Evolutionary conservation across 768 basidiomycete species (phyloP).

Genomic region (Lactifluus hygrophoroides): DNA sequence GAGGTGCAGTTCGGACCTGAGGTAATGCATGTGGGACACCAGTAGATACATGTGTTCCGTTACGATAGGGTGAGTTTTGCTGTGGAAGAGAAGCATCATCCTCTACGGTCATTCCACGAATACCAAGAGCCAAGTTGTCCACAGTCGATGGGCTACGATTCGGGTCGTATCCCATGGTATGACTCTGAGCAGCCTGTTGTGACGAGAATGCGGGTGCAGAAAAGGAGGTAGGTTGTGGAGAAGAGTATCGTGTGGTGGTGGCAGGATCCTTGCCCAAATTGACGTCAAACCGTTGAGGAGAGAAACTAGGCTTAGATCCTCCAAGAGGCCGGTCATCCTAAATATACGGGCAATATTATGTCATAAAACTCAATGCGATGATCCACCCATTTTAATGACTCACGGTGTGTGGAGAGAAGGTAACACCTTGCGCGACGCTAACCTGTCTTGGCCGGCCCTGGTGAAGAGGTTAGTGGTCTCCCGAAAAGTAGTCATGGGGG

Average conservation of each 20-base stretch:
- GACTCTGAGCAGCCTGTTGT: constrained; percentile 23
- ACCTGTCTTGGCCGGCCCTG: constrained; percentile 17
- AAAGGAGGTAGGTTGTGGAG: constrained; percentile 33
- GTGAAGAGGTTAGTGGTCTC: background rate
- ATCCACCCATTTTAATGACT: background rate
- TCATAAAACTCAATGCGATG: constrained; percentile 12
- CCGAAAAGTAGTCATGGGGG: background rate
- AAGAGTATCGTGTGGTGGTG: constrained; percentile 37
- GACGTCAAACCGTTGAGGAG: constrained; percentile 47
- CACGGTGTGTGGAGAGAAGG: constrained; percentile 18
- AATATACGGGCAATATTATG: constrained; percentile 21
- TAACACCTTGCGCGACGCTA: constrained; percentile 15
- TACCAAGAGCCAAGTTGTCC: constrained; percentile 44
- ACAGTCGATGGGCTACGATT: constrained; percentile 33
- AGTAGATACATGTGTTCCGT: constrained; percentile 27
- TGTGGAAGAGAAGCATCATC: constrained; percentile 38
- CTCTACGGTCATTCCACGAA: constrained; percentile 55
- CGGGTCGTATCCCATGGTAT: constrained; percentile 30
- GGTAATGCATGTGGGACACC: constrained; percentile 28
- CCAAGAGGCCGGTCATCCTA: constrained; percentile 21
- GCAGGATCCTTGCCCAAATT: constrained; percentile 34
- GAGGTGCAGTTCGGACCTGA: constrained; percentile 36
- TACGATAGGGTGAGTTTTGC: constrained; percentile 29
- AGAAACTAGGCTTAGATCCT: constrained; percentile 39
- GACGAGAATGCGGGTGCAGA: constrained; percentile 28